Evolutionary conservation across 169 alveolate species (phyloP).

Genomic region (Plasmodium inui): DNA sequence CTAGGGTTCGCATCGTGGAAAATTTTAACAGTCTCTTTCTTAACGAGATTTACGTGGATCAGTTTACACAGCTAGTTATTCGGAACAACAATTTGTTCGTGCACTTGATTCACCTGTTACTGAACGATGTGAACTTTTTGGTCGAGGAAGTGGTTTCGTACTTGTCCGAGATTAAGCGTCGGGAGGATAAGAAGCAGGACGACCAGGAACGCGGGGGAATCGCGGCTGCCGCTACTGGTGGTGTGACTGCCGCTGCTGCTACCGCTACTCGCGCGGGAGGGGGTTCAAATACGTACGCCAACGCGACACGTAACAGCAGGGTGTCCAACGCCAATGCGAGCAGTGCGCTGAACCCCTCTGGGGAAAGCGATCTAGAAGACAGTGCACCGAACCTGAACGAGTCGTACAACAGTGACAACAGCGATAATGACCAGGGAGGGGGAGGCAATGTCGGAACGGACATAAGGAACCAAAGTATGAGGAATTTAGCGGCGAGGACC

Average conservation of each 20-base stretch:
- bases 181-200: conserved; percentile 83
- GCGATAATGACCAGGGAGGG: conserved; percentile 71
- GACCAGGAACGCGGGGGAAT: background rate
- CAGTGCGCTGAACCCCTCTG: background rate
- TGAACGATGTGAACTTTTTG: conserved; percentile 88
- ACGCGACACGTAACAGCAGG: background rate
- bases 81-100: conserved; percentile 85
- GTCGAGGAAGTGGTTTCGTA: conserved; percentile 91
- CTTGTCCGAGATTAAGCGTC: conserved; percentile 88
- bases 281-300: background rate
- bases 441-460: conserved; percentile 76
- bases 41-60: conserved; percentile 78
- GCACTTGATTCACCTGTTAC: conserved; percentile 89
- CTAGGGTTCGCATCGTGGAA: conserved; percentile 85
- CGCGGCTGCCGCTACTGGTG: background rate
- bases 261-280: background rate
- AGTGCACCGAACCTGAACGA: conserved; percentile 12
- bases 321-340: background rate
- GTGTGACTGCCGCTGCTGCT: background rate
- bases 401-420: conserved; percentile 73
- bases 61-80: conserved; percentile 80
- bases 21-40: conserved; percentile 80
- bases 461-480: conserved; percentile 76
- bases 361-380: background rate
- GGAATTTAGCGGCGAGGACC: conserved; percentile 81